These are phyloP conservation scores for Penstemon newberryi DNA, from an alignment of 257 asterid genomes.

Conservation along the genomic window DNA sequence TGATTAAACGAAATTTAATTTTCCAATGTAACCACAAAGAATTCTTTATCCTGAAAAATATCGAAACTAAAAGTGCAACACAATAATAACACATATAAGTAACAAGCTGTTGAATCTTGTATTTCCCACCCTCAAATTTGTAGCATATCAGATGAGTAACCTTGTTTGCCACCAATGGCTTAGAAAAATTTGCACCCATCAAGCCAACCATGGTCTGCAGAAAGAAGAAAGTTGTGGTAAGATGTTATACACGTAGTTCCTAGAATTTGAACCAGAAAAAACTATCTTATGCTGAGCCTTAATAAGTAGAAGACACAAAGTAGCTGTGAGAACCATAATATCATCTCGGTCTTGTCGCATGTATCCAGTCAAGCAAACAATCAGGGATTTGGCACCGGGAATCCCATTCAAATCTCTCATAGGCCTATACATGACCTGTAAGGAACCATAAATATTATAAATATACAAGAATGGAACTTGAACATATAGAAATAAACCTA, in stretches of 20 bases:
- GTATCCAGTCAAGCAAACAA: slow-evolving; percentile 90
- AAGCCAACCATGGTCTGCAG: slow-evolving; percentile 78
- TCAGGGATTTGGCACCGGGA: slow-evolving; percentile 70
- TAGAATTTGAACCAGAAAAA: slow-evolving; percentile 2
- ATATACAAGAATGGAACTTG: neutral
- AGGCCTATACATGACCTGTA: slow-evolving; percentile 80
- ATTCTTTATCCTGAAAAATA: neutral
- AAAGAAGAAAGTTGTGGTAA: slow-evolving; percentile 29
- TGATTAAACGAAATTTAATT: neutral
- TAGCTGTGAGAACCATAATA: slow-evolving; percentile 62
- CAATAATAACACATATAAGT: neutral
- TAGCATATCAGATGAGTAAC: slow-evolving; percentile 97
- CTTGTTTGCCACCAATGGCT: slow-evolving; percentile 73
- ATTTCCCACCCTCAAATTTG: slow-evolving; percentile 77
- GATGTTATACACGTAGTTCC: slow-evolving; percentile 6
- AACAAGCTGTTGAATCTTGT: neutral
- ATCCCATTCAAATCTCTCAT: slow-evolving; percentile 70
- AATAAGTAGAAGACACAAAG: slow-evolving; percentile 25
- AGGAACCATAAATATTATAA: slow-evolving; percentile 15
- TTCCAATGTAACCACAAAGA: neutral
- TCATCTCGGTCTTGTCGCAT: slow-evolving; percentile 70
- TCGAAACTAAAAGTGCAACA: neutral
- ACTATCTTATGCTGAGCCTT: slow-evolving; percentile 7
- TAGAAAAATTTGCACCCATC: slow-evolving; percentile 91
- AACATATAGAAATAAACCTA: neutral